Evolutionary conservation across 2,329 filamentous ascomycete species (phyloP).

Genomic region (Pseudonectria foliicola): DNA sequence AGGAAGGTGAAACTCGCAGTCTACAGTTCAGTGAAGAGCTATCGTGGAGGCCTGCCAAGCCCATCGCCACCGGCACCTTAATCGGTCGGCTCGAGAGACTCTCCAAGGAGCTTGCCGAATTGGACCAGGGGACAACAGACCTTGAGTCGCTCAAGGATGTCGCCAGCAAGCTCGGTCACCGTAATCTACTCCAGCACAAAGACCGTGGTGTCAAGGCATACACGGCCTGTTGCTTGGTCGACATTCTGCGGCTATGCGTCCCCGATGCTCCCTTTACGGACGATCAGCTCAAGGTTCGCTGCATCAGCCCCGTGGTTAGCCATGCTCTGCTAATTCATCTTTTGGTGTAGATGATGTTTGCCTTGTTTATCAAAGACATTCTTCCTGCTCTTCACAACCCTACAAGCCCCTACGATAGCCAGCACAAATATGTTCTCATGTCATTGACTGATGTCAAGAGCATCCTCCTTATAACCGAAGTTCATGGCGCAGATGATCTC

Average conservation of each 20-base stretch:
- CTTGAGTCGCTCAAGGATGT: conserved; percentile 77
- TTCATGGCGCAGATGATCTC: conserved; percentile 73
- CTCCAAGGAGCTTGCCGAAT: conserved; percentile 71
- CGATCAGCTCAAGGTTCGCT: conserved; percentile 74
- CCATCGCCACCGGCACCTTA: conserved; percentile 77
- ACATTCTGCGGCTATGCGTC: conserved; percentile 86
- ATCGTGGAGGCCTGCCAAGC: conserved; percentile 85
- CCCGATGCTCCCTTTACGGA: conserved; percentile 91
- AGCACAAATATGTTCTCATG: conserved; percentile 84
- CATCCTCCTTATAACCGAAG: conserved; percentile 82
- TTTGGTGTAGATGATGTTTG: conserved; percentile 73
- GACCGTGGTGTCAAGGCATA: conserved; percentile 90
- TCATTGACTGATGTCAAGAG: conserved; percentile 92
- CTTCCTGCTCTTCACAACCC: conserved; percentile 81
- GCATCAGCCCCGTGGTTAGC: neutral
- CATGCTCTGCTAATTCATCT: conserved; percentile 13
- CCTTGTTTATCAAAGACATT: conserved; percentile 74
- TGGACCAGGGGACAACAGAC: conserved; percentile 82
- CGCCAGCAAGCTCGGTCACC: conserved; percentile 75
- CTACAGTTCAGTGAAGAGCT: conserved; percentile 80
- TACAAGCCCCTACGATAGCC: conserved; percentile 81
- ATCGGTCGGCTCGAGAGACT: conserved; percentile 74
- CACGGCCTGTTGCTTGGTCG: conserved; percentile 81
- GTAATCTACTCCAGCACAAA: conserved; percentile 81
- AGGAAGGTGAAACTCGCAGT: conserved; percentile 25